Conservation (phyloP, 1,284 basidiomycete genomes). For the Rhodotorula glutinis region DNA sequence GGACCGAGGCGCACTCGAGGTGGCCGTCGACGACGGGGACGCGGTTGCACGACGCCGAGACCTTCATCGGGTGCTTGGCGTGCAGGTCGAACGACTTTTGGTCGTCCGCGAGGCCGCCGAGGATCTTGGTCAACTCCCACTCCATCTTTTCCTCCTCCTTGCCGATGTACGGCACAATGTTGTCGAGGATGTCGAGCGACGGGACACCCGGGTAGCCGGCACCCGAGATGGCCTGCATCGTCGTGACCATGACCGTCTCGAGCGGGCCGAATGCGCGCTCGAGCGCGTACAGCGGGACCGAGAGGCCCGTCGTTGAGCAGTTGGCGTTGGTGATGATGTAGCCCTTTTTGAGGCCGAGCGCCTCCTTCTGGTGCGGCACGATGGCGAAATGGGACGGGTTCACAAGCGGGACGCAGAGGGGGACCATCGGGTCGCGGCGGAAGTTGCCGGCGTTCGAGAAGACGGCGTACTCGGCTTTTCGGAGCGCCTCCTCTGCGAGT, state of each 20-base stretch:
- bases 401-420: slow-evolving; percentile 94
- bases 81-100: slow-evolving; percentile 78
- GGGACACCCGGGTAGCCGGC: slow-evolving; percentile 94
- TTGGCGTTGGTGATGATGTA: slow-evolving; percentile 99
- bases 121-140: slow-evolving; percentile 96
- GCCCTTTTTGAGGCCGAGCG: slow-evolving; percentile 74
- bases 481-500: slow-evolving; percentile 73
- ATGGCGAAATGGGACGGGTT: slow-evolving; percentile 85
- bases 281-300: slow-evolving; percentile 87
- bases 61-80: slow-evolving; percentile 67
- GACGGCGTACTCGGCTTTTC: slow-evolving; percentile 81
- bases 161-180: slow-evolving; percentile 89
- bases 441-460: slow-evolving; percentile 99
- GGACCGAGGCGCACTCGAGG: slow-evolving; percentile 79
- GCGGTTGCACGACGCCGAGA: slow-evolving; percentile 88
- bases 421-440: slow-evolving; percentile 88
- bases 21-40: slow-evolving; percentile 93
- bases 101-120: slow-evolving; percentile 68
- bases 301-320: slow-evolving; percentile 92
- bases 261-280: slow-evolving; percentile 90
- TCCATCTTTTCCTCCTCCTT: slow-evolving; percentile 92
- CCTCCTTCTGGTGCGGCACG: slow-evolving; percentile 72
- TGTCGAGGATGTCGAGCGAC: slow-evolving; percentile 89
- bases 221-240: slow-evolving; percentile 96
- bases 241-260: slow-evolving; percentile 84